Evolutionary conservation across 2,329 filamentous ascomycete species (phyloP), one percentile per base, ranked within the genome.

Genomic region (Aspergillus alliaceus): DNA sequence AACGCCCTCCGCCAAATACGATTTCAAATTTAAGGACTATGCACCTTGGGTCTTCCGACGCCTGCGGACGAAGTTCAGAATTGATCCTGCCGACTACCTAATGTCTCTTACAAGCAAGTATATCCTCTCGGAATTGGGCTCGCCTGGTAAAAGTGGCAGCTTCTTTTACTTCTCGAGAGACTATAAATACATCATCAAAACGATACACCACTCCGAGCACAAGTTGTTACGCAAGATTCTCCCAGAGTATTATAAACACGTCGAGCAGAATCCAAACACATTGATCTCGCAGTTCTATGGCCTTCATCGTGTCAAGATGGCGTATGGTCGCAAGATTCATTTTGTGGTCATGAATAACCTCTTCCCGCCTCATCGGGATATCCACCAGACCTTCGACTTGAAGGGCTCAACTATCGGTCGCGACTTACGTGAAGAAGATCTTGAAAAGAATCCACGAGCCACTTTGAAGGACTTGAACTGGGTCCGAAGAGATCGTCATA

Each of bases 141-240:
- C 95, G 4, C 95, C 95, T 1, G 95, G 95, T 59, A 99, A 99
- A 81, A 97, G 93, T 74, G 95, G 95, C 64, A 98, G 93, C 75
- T 99, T 99, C 80, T 99, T 99, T 79, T 99, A 99, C 81, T 99
- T 98, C 78, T 98, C 95, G 48, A 85, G 95, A 69, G 95, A 99
- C 77, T 99, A 99, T 83, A 98, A 97, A 78, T 99, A 99, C 78
- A 99, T 99, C 77, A 99, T 99, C 84, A 99, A 99, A 79, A 99
- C 95, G 22, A 98, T 99, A 65, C 95, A 99, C 73, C 95, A 98
- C 69, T 86, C 87, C 66, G 95, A 99, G 62, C 79, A 81, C 66
- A 81, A 81, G 62, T 64, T 81, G 32, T 66, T 80, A 22, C 73
- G 78, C 54, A 79, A 72, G 65, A 80, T 80, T n/a, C 70, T 82